Evolutionary conservation across 257 asterid species (phyloP), one percentile per base, ranked within the genome.

Genomic region (Ajuga chamaepitys): DNA sequence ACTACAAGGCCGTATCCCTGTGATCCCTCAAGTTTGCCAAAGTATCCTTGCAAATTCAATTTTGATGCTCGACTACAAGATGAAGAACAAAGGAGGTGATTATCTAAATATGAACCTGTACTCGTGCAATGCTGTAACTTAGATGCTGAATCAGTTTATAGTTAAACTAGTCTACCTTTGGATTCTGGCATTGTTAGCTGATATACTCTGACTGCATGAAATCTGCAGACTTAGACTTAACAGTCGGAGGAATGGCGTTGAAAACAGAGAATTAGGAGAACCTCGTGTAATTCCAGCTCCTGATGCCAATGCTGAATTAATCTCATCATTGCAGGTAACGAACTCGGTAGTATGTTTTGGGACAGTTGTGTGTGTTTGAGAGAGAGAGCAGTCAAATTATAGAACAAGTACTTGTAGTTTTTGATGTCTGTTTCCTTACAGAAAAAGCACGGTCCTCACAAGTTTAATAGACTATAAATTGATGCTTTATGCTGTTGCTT

Each of bases 11-110:
- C 98, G 0, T 78, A 80, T 72, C 95, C 98, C 26, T 91, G 95
- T 72, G 92, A 88, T 52, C 98, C 98, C 64, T 88, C 91, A 52
- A 83, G 88, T 73, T 82, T 91, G 74, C 98, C 98, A 2, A 88
- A 77, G 67, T 91, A 91, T 79, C 96, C 96, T 66, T 96, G 96
- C 40, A 86, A 95, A 77, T 88, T 88, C 67, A 96, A 91, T 78
- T 81, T 86, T 64, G 95, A 91, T 71, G 96, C 94, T 4, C 88
- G 88, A 85, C 76, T 86, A 44, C 86, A 96, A 46, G 96, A 88
- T 64, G 96, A 91, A 82, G 96, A 86, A 76, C 80, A 95, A 66
- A 83, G 95, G 79, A 88, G 98, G 98, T 86, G 45, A 52, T 50
- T 56, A 24, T 57, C 47, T 37, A 45, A 44, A 9, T 57, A 41